A percentile compares a stretch with the other conserved stretches of the same genome.
Conservation (phyloP, 805 yeast genomes). For the Barnettozyma wickerhamii region DNA sequence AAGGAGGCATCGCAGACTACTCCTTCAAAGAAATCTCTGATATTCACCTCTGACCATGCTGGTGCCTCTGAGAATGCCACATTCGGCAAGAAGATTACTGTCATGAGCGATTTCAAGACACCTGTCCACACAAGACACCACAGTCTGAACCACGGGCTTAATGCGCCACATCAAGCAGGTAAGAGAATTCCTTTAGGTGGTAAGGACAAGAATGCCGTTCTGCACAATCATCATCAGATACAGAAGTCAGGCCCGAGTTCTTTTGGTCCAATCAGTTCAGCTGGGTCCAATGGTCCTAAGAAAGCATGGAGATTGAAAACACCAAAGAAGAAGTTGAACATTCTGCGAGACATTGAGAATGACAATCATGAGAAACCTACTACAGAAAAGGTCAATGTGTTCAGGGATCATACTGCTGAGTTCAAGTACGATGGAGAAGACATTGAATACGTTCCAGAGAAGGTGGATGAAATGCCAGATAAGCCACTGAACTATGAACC, state of each 20-base stretch:
- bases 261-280: slow-evolving; percentile 4
- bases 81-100: neutral
- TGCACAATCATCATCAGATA: slow-evolving; percentile 2
- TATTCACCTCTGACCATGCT: slow-evolving; percentile 1
- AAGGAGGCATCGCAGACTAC: slow-evolving; percentile 6
- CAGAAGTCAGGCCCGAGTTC: neutral
- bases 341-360: slow-evolving; percentile 29
- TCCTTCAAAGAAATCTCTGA: neutral
- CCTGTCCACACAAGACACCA: slow-evolving; percentile 3
- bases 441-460: slow-evolving; percentile 45
- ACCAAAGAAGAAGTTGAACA: slow-evolving; percentile 27
- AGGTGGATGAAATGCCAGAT: slow-evolving; percentile 35
- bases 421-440: slow-evolving; percentile 26
- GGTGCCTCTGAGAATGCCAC: slow-evolving; percentile 2
- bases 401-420: slow-evolving; percentile 40
- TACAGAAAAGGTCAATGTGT: slow-evolving; percentile 12
- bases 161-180: neutral
- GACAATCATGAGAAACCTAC: slow-evolving; percentile 9
- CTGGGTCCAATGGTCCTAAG: slow-evolving; percentile 7
- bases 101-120: slow-evolving; percentile 11
- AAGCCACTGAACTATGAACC: slow-evolving; percentile 43
- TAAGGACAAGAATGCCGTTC: slow-evolving; percentile 18
- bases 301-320: slow-evolving; percentile 18
- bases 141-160: neutral
- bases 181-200: slow-evolving; percentile 26